Evolutionary conservation across 768 basidiomycete species (phyloP), one percentile per base, ranked within the genome.

Genomic region (Dictyophora rubrovolvata): DNA sequence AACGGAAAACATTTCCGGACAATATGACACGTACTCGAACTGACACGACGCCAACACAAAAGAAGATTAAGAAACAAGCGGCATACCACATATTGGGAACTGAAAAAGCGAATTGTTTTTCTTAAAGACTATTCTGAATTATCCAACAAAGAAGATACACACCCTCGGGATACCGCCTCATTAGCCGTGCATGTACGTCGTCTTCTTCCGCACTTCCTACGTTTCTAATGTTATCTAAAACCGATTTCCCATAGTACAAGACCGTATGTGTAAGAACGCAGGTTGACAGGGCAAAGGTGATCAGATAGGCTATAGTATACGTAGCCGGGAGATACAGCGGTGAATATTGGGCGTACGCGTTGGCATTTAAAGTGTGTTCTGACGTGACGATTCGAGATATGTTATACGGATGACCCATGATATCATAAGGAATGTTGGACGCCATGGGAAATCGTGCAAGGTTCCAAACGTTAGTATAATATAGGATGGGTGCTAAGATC

Each of bases 171-270:
- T 79, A 79, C 11, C 67, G 62, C 48, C 68, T 61, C 77, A 79
- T 79, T 49, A 79, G 64, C 65, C 74, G 76, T 54, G 72, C 67
- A 61, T 79, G 78, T 18, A 79, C 69, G 59, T 79, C 78, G 36
- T 76, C 75, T 16, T 73, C 69, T 61, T 76, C 76, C 1, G 66
- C 65, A 8, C 48, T 36, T 42, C n/a, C n/a, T 4, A 52, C 33
- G 35, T 35, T 18, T 48, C 66, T 65, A 21, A 69, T 50, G 34
- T 69, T 70, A 33, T 65, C 57, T 54, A 68, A 65, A 36, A 79
- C 69, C 6, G 66, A 59, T 23, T 68, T 67, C 7, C 77, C 76
- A 65, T 77, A 72, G 58, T 76, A 72, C 1, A 79, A 67, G 0
- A 65, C 54, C 2, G 77, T 77, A 62, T 79, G 77, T 0, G 74